Evolutionary conservation across 257 asterid genomes (phyloP), one percentile per base, ranked within the genome.

Genomic region (Plantago ovata): DNA sequence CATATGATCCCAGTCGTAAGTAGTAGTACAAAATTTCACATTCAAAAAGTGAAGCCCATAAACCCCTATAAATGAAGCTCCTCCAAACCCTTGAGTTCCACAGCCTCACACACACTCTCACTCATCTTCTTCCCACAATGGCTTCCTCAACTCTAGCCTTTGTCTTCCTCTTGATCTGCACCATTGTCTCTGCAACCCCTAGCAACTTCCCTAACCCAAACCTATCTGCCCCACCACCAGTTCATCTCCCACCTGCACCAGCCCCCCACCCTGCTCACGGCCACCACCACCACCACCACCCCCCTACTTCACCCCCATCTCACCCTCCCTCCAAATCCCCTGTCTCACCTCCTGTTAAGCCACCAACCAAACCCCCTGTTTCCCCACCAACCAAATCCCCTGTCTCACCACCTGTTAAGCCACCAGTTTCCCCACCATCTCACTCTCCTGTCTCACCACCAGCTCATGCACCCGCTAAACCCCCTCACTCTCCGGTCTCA

Each of bases 11-110:
- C 7, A 41, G 6, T 3, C 3, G 15, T n/a, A 41, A 41, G 12
- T 41, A 11, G 46, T 11, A 41, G n/a, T 11, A 16, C n/a, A 41
- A 41, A 41, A 14, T 14, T 14, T 41, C 12, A 14, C 44, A 40
- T 41, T 14, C 18, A 19, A 49, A 18, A 49, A 20, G 7, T 18
- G 4, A 28, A 46, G 62, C 74, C 68, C 36, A 56, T n/a, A 58
- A 61, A 57, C 53, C 71, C 62, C 76, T 72, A 76, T 72, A 76
- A 72, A 76, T 46, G 0, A 56, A 58, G 56, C 39, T 38, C 60
- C 46, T 1, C 48, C 22, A 44, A 22, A 22, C 72, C 33, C 56
- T 46, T 11, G 10, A 38, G 13, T 7, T 9, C 56, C 57, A 52
- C n/a, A 12, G 10, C 19, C 19, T 36, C 24, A 18, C 9, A 0